Percentiles rank a stretch among this genome's conserved stretches.
Evolutionary conservation across 768 basidiomycete genomes (phyloP).

Genomic region (Boletus eberwhitei): DNA sequence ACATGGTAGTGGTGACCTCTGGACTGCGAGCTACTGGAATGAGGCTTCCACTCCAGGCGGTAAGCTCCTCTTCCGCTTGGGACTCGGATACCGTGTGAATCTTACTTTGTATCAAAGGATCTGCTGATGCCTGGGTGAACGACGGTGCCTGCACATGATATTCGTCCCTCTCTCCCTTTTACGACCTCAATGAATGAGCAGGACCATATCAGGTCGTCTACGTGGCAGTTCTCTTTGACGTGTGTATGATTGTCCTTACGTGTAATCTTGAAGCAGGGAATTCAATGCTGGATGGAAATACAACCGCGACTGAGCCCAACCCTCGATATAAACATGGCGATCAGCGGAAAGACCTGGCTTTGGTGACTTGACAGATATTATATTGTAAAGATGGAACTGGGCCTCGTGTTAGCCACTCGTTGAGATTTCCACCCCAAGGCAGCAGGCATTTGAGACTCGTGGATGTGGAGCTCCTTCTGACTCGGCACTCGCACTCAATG

Average conservation of each 20-base stretch:
- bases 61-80: not conserved
- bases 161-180: not conserved
- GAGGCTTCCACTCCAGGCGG: not conserved
- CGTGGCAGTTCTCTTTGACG: not conserved
- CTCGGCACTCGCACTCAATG: too few species aligned
- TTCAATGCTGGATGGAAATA: not conserved
- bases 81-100: not conserved
- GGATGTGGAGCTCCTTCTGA: not conserved
- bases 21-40: conserved; percentile 5
- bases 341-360: not conserved
- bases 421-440: not conserved
- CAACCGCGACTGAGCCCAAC: not conserved
- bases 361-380: too few species aligned
- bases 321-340: not conserved
- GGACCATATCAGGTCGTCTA: not conserved
- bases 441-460: not conserved
- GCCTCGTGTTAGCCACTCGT: not conserved
- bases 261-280: not conserved
- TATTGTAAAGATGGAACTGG: not conserved
- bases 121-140: not conserved
- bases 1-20: not conserved
- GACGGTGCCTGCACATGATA: not conserved
- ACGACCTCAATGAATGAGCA: not conserved
- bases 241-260: not conserved
- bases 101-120: not conserved